phyloP scores from a whole-genome alignment of 768 basidiomycete species.

The Tephrocybe sp. region DNA sequence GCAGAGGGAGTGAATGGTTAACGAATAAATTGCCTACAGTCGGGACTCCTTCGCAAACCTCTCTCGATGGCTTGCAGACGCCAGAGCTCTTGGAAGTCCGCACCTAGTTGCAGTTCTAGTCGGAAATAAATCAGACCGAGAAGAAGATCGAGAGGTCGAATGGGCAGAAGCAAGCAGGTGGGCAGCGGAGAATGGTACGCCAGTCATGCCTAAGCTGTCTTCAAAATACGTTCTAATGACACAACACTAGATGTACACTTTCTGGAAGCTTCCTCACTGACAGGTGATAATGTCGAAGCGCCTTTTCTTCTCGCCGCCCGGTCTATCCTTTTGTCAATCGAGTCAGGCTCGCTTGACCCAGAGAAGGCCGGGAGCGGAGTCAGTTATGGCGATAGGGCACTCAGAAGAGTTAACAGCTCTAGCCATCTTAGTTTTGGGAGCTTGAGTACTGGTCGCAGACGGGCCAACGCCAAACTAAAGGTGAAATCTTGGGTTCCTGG shows the following conservation, averaged over 20 bases:
- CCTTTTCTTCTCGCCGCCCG: slow-evolving; percentile 89
- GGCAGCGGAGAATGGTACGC: slow-evolving; percentile 92
- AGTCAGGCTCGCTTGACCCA: slow-evolving; percentile 88
- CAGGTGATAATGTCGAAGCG: slow-evolving; percentile 91
- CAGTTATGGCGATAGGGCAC: slow-evolving; percentile 92
- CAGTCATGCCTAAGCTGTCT: slow-evolving; percentile 1
- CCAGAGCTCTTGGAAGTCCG: slow-evolving; percentile 88
- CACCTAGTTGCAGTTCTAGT: slow-evolving; percentile 89
- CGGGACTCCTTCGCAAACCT: slow-evolving; percentile 86
- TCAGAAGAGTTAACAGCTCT: slow-evolving; percentile 89
- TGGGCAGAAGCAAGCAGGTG: slow-evolving; percentile 94
- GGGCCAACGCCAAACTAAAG: slow-evolving; percentile 60
- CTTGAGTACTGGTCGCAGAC: slow-evolving; percentile 64
- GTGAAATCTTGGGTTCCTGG: slow-evolving; percentile 65
- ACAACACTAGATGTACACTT: slow-evolving; percentile 79
- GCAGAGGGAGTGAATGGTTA: background rate
- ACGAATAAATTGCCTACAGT: slow-evolving; percentile 40
- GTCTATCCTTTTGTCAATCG: slow-evolving; percentile 86
- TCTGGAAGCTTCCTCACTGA: slow-evolving; percentile 88
- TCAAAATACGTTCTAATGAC: slow-evolving; percentile 5
- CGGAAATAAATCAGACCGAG: slow-evolving; percentile 93
- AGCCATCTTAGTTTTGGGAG: slow-evolving; percentile 87
- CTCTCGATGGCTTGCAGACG: slow-evolving; percentile 90
- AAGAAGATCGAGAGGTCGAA: slow-evolving; percentile 94
- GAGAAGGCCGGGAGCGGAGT: slow-evolving; percentile 95